A percentile compares a stretch with the other conserved stretches of the same genome.
phyloP scores from a whole-genome alignment of 805 yeast species.

The Yarrowia sp. region DNA sequence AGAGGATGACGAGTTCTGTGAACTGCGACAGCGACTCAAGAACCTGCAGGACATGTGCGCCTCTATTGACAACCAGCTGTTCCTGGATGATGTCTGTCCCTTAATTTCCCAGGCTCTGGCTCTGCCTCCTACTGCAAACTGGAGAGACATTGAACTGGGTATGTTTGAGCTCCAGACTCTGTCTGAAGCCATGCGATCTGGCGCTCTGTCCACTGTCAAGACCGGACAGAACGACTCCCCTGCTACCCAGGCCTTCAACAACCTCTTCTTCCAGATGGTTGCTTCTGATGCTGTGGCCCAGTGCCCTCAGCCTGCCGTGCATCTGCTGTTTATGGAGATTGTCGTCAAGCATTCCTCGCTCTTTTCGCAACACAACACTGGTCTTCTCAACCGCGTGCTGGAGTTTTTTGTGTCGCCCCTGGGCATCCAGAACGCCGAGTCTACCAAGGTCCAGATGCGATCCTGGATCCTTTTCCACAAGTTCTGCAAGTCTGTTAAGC shows the following conservation, averaged over 20 bases:
- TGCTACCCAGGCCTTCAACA: constrained; percentile 52
- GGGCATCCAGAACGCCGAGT: constrained; percentile 74
- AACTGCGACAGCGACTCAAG: constrained; percentile 69
- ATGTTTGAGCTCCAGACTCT: constrained; percentile 74
- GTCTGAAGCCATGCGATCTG: constrained; percentile 75
- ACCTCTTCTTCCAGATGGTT: constrained; percentile 54
- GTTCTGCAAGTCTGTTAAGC: constrained; percentile 73
- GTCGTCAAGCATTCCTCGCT: constrained; percentile 73
- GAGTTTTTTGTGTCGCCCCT: constrained; percentile 74
- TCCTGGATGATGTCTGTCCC: constrained; percentile 55
- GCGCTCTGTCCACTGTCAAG: constrained; percentile 67
- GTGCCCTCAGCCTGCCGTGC: constrained; percentile 76
- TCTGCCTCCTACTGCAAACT: constrained; percentile 40
- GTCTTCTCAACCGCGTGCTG: constrained; percentile 57
- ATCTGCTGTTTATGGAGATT: constrained; percentile 77
- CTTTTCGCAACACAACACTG: constrained; percentile 44
- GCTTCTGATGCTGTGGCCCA: constrained; percentile 45
- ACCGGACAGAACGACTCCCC: constrained; percentile 5
- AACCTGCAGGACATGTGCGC: constrained; percentile 81
- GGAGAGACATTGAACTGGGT: constrained; percentile 87
- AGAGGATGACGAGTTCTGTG: constrained; percentile 76
- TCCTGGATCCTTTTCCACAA: constrained; percentile 88
- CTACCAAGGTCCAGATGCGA: constrained; percentile 66
- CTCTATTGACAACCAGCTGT: constrained; percentile 56
- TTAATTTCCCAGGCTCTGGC: constrained; percentile 54